phyloP scores from a whole-genome alignment of 2,329 filamentous ascomycete genomes.

The Aspergillus sp. region DNA sequence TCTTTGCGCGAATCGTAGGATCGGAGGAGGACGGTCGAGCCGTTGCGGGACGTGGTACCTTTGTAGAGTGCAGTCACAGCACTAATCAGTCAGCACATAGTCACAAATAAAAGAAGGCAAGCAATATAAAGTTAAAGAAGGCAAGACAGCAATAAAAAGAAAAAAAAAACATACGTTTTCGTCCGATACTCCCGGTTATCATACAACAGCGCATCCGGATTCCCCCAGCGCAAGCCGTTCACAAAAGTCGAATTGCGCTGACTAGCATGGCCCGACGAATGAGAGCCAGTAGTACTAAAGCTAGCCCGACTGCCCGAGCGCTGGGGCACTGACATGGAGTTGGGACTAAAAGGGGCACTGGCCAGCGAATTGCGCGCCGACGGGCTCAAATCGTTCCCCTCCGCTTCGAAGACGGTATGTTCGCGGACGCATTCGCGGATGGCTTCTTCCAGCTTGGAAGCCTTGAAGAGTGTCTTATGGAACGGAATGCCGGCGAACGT shows the following conservation, averaged over 20 bases:
- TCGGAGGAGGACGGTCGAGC: constrained; percentile 72
- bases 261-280: constrained; percentile 58
- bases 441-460: constrained; percentile 89
- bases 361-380: constrained; percentile 50
- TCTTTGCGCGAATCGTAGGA: constrained; percentile 96
- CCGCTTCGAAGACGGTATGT: constrained; percentile 74
- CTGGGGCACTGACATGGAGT: constrained; percentile 41
- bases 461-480: constrained; percentile 93
- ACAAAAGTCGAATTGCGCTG: constrained; percentile 54
- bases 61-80: constrained; percentile 90
- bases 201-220: constrained; percentile 84
- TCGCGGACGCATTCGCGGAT: constrained; percentile 87
- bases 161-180: constrained; percentile 70
- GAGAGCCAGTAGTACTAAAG: constrained; percentile 73
- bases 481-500: constrained; percentile 95
- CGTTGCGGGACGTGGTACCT: constrained; percentile 67
- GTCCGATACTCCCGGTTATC: constrained; percentile 82
- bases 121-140: background rate
- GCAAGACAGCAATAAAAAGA: no score
- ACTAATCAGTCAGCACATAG: constrained; percentile 50
- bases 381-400: constrained; percentile 72
- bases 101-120: background rate
- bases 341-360: constrained; percentile 49
- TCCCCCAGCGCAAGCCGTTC: constrained; percentile 63
- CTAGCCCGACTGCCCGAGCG: constrained; percentile 79